Evolutionary conservation across 257 asterid genomes (phyloP), one percentile per base, ranked within the genome.

Genomic region (Nicotiana sylvestris): DNA sequence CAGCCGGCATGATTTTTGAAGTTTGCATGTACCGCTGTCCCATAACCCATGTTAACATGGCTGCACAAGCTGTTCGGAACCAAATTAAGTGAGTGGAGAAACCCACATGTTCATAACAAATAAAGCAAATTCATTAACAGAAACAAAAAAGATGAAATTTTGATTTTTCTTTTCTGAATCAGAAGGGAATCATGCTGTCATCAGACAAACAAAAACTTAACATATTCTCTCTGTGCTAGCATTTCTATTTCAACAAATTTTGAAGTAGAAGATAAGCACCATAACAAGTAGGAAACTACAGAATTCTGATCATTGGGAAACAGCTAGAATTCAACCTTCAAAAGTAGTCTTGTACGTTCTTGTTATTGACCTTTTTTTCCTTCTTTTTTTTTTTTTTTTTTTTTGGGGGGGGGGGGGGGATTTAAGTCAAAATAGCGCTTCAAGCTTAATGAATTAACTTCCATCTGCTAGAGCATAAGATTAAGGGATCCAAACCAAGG

Each of bases 1-100:
- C 99, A 82, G 99, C 97, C 0, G 99, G 99, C 99, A 96, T 96
- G 82, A 96, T 88, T 83, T 94, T 96, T 56, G 95, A 88, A 56
- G 98, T 92, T 85, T 85, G 87, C 89, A 90, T 57, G 91, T 94
- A 96, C 25, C 98, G 92, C 65, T 90, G 92, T 46, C 93, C 93
- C 99, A 96, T 96, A 82, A 92, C 88, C 90, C 87, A 94, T 13
- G 98, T 90, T 51, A 96, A 88, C 11, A 74, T 6, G 30, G 91
- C 94, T 74, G 98, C 97, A 87, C 92, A 82, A 80, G 83, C 98
- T 93, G 93, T 90, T 86, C 49, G 60, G 39, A 80, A 80, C 56
- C 0, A 6, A 43, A 33, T 81, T 49, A 18, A 81, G 61, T 62
- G 64, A 80, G 51, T 49, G 18, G 16, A 43, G 62, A 78, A 43